phyloP scores from a whole-genome alignment of 139 green algal species.

The Deuterostichococcus epilithicus region DNA sequence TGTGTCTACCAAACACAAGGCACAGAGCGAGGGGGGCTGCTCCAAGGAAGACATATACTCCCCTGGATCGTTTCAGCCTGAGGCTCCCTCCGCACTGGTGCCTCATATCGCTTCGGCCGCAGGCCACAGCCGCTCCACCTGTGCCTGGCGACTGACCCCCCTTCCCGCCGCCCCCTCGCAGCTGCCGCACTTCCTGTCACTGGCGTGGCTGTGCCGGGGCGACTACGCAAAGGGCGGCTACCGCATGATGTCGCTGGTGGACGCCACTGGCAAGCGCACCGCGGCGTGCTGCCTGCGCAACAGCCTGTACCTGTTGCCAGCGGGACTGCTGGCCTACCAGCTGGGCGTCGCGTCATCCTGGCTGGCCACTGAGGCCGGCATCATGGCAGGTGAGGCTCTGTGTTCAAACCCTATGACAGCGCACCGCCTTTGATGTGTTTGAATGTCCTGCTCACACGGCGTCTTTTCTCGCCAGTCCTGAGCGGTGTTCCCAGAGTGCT shows the following conservation, averaged over 20 bases:
- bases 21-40: too few relatives aligned
- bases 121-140: too few relatives aligned
- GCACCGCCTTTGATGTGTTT: background rate
- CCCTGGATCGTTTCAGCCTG: too few relatives aligned
- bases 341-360: constrained; percentile 61
- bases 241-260: constrained; percentile 85
- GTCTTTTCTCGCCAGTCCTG: too few relatives aligned
- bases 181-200: constrained; percentile 97
- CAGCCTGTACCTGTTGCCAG: constrained; percentile 78
- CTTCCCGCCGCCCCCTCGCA: constrained; percentile 33
- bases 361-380: constrained; percentile 73
- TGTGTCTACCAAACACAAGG: too few relatives aligned
- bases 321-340: constrained; percentile 62
- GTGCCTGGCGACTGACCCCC: too few relatives aligned
- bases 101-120: too few relatives aligned
- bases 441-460: background rate
- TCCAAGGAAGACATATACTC: too few relatives aligned
- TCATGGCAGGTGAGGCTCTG: constrained; percentile 27
- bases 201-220: constrained; percentile 90
- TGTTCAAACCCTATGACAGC: background rate
- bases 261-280: constrained; percentile 76
- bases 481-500: too few relatives aligned
- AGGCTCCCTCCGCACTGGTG: too few relatives aligned
- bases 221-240: constrained; percentile 86
- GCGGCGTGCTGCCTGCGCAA: constrained; percentile 85